Evolutionary conservation across 2,329 filamentous ascomycete species (phyloP).

Genomic region (Alternaria sp.): DNA sequence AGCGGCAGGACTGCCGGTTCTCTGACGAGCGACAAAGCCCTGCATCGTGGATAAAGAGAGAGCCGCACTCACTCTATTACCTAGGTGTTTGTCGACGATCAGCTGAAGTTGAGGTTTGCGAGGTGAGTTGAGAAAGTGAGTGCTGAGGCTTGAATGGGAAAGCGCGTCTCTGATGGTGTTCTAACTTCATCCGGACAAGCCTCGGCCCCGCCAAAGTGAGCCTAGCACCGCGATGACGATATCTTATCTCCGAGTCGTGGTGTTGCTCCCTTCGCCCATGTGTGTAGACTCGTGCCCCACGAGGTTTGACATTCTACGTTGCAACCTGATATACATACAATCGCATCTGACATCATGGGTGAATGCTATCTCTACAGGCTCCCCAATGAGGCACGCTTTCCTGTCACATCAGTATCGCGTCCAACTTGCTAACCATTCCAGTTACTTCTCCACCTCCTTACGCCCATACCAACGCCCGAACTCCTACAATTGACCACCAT

Average conservation of each 20-base stretch:
- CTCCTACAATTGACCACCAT: constrained; percentile 63
- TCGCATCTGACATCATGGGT: constrained; percentile 19
- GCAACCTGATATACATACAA: not conserved
- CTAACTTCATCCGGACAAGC: constrained; percentile 25
- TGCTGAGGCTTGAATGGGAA: constrained; percentile 31
- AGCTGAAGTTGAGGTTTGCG: not conserved
- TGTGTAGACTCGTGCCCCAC: not conserved
- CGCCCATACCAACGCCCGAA: constrained; percentile 49
- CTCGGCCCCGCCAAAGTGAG: constrained; percentile 7
- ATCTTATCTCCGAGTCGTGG: constrained; percentile 30
- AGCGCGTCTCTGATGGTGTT: constrained; percentile 28
- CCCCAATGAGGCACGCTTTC: constrained; percentile 44
- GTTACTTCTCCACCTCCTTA: constrained; percentile 54
- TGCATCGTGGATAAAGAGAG: constrained; percentile 19
- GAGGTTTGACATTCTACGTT: not conserved
- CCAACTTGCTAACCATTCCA: constrained; percentile 26
- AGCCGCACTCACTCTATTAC: not conserved
- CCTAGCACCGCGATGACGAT: constrained; percentile 33
- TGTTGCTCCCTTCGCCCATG: constrained; percentile 20
- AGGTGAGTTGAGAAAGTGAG: constrained; percentile 19
- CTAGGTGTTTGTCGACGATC: not conserved
- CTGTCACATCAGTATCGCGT: not conserved
- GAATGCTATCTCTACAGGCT: constrained; percentile 44
- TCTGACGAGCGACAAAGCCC: constrained; percentile 24
- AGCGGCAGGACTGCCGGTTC: constrained; percentile 23